Evolutionary conservation across 345 rosid genomes (phyloP).

Genomic region (Hirschfeldia incana): DNA sequence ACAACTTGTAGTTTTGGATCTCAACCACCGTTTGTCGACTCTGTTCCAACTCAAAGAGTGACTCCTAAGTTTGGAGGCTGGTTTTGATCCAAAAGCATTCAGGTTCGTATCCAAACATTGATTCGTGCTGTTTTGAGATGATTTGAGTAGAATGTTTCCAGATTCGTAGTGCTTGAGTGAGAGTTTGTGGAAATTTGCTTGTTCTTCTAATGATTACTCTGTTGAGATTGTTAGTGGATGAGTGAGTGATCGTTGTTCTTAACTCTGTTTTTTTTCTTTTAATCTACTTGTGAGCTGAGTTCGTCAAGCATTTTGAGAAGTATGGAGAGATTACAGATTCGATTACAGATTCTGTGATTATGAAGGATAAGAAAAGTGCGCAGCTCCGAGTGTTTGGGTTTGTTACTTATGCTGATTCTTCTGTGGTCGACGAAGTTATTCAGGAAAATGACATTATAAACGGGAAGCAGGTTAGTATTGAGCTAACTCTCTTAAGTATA

Average conservation of each 20-base stretch:
- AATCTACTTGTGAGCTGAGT: slow-evolving; percentile 54
- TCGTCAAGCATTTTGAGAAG: slow-evolving; percentile 75
- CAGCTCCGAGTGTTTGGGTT: slow-evolving; percentile 97
- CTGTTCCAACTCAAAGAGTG: not conserved
- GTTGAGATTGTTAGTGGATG: no score
- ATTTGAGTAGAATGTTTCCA: no score
- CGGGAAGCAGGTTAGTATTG: slow-evolving; percentile 73
- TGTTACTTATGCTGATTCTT: slow-evolving; percentile 86
- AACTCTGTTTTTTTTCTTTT: slow-evolving; percentile 19
- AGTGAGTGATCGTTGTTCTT: no score
- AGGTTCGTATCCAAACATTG: no score
- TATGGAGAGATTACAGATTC: no score
- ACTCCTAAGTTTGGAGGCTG: not conserved
- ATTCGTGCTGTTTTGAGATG: no score
- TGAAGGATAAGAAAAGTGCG: slow-evolving; percentile 90
- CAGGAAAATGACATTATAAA: slow-evolving; percentile 70
- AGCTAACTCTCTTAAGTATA: not conserved
- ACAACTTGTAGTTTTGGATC: no score
- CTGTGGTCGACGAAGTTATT: slow-evolving; percentile 85
- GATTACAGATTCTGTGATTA: slow-evolving; percentile 91
- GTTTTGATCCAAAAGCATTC: no score
- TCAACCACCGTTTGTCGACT: no score
- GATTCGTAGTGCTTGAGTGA: no score
- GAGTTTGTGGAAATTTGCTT: no score
- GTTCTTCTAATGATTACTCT: no score